phyloP scores from a whole-genome alignment of 306 rosid species.

The Dalbergia cultrata region DNA sequence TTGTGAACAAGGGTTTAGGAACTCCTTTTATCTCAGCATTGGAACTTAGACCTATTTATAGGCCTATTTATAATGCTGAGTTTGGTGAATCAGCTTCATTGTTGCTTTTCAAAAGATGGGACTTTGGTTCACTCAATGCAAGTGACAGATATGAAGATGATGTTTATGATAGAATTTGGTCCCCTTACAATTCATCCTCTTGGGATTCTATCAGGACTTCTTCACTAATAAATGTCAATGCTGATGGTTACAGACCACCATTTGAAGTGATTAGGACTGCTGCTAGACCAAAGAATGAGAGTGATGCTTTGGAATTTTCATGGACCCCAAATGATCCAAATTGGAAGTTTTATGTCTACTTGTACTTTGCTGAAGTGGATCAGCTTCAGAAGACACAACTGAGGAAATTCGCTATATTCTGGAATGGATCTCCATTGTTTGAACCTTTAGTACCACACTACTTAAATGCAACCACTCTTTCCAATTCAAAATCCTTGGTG shows the following conservation, averaged over 20 bases:
- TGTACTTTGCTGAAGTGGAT: conserved; percentile 71
- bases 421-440: conserved; percentile 67
- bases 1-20: conserved; percentile 68
- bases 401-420: conserved; percentile 63
- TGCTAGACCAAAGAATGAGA: conserved; percentile 56
- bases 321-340: conserved; percentile 57
- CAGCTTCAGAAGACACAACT: conserved; percentile 52
- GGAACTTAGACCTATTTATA: conserved; percentile 70
- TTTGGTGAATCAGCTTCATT: conserved; percentile 61
- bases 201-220: conserved; percentile 61
- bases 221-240: conserved; percentile 41
- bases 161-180: conserved; percentile 70
- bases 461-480: conserved; percentile 47
- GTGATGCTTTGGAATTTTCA: conserved; percentile 55
- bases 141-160: conserved; percentile 69
- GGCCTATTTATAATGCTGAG: conserved; percentile 58
- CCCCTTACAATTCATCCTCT: conserved; percentile 42
- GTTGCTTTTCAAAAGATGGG: conserved; percentile 62
- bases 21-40: conserved; percentile 76
- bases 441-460: conserved; percentile 55
- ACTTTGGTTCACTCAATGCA: conserved; percentile 58
- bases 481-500: conserved; percentile 57
- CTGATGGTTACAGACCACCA: conserved; percentile 63
- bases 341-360: conserved; percentile 56
- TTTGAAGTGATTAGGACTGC: conserved; percentile 64